Conservation (phyloP, 139 green algal species). For the Volvox reticuliferus region DNA sequence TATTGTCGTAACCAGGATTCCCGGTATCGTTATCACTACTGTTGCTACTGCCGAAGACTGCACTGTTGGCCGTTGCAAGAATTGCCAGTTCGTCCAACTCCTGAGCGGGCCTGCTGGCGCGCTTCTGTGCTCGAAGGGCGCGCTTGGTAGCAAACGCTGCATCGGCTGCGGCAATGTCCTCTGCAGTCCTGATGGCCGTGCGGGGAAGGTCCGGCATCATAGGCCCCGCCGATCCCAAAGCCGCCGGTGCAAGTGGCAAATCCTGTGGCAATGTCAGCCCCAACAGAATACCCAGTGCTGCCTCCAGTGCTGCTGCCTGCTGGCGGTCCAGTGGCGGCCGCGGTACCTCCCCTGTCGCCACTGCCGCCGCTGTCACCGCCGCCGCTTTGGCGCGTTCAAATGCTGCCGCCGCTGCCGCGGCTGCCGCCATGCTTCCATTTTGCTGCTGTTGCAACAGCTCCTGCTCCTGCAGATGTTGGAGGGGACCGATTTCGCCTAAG, state of each 20-base stretch:
- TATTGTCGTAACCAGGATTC: not conserved
- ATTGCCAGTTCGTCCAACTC: not conserved
- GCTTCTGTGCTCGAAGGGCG: not conserved
- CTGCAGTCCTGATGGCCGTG: not conserved
- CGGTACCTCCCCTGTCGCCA: not conserved
- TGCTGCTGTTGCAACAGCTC: not conserved
- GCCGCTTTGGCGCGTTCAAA: conserved; percentile 2
- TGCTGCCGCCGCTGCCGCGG: not conserved
- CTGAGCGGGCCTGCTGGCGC: not conserved
- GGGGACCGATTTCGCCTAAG: not conserved
- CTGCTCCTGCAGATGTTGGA: not conserved
- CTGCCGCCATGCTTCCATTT: not conserved
- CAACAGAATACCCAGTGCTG: not conserved
- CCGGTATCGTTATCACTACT: not conserved
- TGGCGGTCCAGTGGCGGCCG: not conserved
- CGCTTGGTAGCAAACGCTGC: not conserved
- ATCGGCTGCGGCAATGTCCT: not conserved
- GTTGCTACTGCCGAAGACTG: not conserved
- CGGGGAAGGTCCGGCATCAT: not conserved
- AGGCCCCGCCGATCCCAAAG: not conserved
- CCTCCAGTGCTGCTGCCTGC: not conserved
- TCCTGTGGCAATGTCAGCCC: not conserved
- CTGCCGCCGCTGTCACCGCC: conserved; percentile 1
- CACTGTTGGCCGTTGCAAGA: not conserved
- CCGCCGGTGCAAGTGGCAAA: not conserved